phyloP scores from a whole-genome alignment of 192 early-diverging fungal genomes.

The Backusella tarrabulga region DNA sequence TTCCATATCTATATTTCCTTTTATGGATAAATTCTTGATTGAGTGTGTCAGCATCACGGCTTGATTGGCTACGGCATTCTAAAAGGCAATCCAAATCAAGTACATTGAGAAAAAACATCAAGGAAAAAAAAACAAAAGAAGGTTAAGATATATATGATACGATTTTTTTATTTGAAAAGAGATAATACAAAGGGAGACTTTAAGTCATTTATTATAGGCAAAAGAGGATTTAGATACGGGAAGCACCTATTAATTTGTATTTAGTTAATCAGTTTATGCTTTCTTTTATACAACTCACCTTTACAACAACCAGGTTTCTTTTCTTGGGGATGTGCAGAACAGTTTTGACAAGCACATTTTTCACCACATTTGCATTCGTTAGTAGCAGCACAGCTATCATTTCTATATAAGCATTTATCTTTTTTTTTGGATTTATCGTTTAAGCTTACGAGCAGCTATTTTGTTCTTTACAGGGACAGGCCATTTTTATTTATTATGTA shows the following conservation, averaged over 20 bases:
- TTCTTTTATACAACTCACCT: background rate
- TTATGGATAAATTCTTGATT: background rate
- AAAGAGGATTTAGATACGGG: background rate
- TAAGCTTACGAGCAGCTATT: constrained; percentile 5
- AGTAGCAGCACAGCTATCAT: background rate
- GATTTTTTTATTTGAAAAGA: background rate
- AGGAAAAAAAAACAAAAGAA: background rate
- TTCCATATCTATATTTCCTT: background rate
- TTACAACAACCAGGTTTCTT: background rate
- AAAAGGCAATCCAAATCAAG: background rate
- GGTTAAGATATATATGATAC: background rate
- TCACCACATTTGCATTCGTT: constrained; percentile 7
- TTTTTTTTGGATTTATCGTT: too few species aligned
- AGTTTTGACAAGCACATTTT: constrained; percentile 8
- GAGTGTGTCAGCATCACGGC: background rate
- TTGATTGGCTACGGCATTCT: background rate
- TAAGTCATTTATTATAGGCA: background rate
- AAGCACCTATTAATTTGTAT: background rate
- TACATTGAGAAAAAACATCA: background rate
- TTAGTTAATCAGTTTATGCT: background rate
- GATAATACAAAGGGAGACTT: background rate
- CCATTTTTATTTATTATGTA: background rate
- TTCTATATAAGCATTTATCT: background rate
- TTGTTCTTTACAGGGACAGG: constrained; percentile 8
- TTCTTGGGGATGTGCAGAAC: background rate